phyloP scores from a whole-genome alignment of 257 asterid species.

The Scutellaria barbata region DNA sequence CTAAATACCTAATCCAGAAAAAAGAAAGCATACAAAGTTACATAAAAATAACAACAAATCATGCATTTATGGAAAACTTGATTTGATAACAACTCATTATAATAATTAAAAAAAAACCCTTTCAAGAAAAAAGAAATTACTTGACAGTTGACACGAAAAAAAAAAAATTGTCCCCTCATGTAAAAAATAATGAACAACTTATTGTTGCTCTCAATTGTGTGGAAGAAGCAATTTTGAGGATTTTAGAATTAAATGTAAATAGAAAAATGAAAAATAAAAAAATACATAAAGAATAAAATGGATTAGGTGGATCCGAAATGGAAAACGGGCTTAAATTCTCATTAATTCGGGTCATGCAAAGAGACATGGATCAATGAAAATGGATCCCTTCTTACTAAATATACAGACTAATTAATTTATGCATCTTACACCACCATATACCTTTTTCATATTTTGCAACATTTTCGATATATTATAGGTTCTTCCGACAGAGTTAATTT shows the following conservation, averaged over 20 bases:
- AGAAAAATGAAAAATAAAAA: neutral
- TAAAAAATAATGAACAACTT: too few species aligned
- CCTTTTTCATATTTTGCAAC: slow-evolving; percentile 24
- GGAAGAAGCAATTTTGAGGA: slow-evolving; percentile 14
- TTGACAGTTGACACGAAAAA: too few species aligned
- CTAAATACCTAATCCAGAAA: neutral
- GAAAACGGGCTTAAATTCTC: slow-evolving; percentile 42
- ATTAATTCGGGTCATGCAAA: slow-evolving; percentile 39
- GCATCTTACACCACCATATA: slow-evolving; percentile 41
- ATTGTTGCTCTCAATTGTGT: too few species aligned
- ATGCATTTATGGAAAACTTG: slow-evolving; percentile 10
- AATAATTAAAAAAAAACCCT: neutral
- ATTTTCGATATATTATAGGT: slow-evolving; percentile 18
- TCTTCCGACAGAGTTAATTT: slow-evolving; percentile 11
- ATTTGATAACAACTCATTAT: neutral
- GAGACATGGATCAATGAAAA: slow-evolving; percentile 43
- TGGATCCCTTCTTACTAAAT: slow-evolving; percentile 48
- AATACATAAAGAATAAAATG: neutral
- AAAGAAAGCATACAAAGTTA: neutral
- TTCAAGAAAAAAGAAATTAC: neutral
- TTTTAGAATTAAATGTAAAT: neutral
- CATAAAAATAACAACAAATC: neutral
- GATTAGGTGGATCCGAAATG: slow-evolving; percentile 34
- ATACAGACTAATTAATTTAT: slow-evolving; percentile 44
- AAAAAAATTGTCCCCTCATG: too few species aligned